Percentiles rank a stretch among this genome's conserved stretches.
phyloP scores from a whole-genome alignment of 129 eudicot genomes.

The Saposhnikovia divaricata region DNA sequence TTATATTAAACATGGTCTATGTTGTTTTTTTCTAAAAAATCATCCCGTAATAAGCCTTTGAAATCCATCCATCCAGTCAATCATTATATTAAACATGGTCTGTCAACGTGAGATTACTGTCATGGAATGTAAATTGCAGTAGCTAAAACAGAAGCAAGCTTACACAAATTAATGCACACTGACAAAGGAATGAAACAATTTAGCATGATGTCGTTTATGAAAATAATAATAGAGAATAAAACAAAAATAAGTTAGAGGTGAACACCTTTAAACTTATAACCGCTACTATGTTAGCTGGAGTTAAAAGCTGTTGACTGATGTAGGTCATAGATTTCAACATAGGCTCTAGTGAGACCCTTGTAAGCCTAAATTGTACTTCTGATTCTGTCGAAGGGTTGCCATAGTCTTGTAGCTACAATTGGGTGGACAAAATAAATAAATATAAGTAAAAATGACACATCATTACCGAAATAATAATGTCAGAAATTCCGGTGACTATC shows the following conservation, averaged over 20 bases:
- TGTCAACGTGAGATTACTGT: background rate
- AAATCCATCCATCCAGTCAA: background rate
- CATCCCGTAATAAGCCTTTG: background rate
- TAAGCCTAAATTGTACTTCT: constrained; percentile 57
- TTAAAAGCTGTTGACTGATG: constrained; percentile 52
- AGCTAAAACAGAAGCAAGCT: background rate
- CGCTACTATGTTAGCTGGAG: constrained; percentile 51
- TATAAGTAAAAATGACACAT: background rate
- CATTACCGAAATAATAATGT: background rate
- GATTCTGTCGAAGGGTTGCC: constrained; percentile 48
- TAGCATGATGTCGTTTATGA: background rate
- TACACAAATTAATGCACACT: background rate
- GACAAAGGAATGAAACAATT: background rate
- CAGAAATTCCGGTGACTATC: background rate
- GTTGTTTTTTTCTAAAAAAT: background rate
- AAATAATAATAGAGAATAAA: background rate
- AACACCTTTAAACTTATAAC: constrained; percentile 55
- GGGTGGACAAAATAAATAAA: background rate
- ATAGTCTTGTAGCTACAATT: constrained; percentile 48
- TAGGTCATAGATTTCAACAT: constrained; percentile 61
- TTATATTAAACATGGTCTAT: background rate
- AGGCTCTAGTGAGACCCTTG: constrained; percentile 50
- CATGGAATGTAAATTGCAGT: background rate
- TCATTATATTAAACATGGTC: background rate
- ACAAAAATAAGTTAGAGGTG: background rate